A percentile compares a stretch with the other conserved stretches of the same genome.
phyloP scores from a whole-genome alignment of 2,329 filamentous ascomycete species.

The Cercospora sp. region DNA sequence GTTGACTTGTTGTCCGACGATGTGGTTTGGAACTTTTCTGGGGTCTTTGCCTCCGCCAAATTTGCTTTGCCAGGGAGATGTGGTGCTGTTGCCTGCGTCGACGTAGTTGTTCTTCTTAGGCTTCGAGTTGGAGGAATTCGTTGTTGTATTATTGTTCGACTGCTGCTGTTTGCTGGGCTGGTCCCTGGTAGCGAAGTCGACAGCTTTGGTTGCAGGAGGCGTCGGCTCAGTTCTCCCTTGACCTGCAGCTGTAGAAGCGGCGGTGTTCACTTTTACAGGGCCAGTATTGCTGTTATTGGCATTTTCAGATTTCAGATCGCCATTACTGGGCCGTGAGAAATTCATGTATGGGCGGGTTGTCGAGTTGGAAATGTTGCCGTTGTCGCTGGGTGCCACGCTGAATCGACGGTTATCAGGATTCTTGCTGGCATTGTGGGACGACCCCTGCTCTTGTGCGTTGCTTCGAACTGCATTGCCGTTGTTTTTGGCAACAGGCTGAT shows the following conservation, averaged over 20 bases:
- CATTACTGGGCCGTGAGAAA: neutral
- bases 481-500: neutral
- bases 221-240: neutral
- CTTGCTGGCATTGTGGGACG: neutral
- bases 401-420: neutral
- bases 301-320: neutral
- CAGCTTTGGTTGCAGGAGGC: neutral
- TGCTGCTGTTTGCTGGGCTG: neutral
- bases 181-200: neutral
- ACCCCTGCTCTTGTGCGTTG: neutral
- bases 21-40: neutral
- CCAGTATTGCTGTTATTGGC: neutral
- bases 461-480: neutral
- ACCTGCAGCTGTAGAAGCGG: neutral
- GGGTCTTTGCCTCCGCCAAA: conserved; percentile 2
- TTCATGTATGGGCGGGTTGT: neutral
- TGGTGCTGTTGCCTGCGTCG: conserved; percentile 9
- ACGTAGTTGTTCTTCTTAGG: neutral
- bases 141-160: neutral
- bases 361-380: neutral
- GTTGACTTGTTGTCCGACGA: neutral
- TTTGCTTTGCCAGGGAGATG: neutral
- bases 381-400: neutral
- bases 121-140: neutral
- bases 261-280: neutral